Evolutionary conservation across 2,329 filamentous ascomycete genomes (phyloP).

Genomic region (Cercospora zeina): DNA sequence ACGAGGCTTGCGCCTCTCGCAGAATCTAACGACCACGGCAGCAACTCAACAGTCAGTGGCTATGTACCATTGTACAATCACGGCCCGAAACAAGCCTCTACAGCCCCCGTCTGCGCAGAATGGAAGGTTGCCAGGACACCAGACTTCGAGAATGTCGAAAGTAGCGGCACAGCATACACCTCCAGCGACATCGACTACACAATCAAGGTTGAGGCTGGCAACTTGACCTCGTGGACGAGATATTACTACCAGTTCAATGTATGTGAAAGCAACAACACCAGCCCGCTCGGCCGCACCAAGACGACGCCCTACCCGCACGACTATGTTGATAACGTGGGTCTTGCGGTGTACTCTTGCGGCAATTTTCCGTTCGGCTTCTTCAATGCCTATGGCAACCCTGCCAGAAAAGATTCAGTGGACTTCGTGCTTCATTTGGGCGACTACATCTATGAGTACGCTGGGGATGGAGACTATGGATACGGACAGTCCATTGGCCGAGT

Average conservation of each 20-base stretch:
- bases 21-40: conserved; percentile 42
- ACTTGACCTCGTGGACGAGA: conserved; percentile 62
- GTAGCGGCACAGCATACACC: conserved; percentile 64
- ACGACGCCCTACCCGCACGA: conserved; percentile 62
- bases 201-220: conserved; percentile 68
- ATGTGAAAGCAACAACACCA: conserved; percentile 62
- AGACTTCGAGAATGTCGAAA: conserved; percentile 52
- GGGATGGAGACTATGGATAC: conserved; percentile 46
- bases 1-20: conserved; percentile 44
- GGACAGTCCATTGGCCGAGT: conserved; percentile 56
- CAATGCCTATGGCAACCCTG: conserved; percentile 43
- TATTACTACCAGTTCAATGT: conserved; percentile 72
- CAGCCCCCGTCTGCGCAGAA: conserved; percentile 65
- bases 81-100: conserved; percentile 57
- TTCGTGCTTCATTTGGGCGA: conserved; percentile 53
- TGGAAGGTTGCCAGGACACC: conserved; percentile 60
- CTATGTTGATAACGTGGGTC: conserved; percentile 57
- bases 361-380: conserved; percentile 57
- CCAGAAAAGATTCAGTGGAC: conserved; percentile 50
- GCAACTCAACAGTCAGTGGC: conserved; percentile 58
- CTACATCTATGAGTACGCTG: conserved; percentile 64
- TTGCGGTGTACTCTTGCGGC: conserved; percentile 71
- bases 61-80: conserved; percentile 56
- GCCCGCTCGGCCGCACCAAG: conserved; percentile 67
- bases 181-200: conserved; percentile 75